Percentiles rank a stretch among this genome's conserved stretches.
These are phyloP conservation scores for Keithomyces neogunnii DNA, from an alignment of 2,329 filamentous ascomycete genomes.

Conservation along the genomic window DNA sequence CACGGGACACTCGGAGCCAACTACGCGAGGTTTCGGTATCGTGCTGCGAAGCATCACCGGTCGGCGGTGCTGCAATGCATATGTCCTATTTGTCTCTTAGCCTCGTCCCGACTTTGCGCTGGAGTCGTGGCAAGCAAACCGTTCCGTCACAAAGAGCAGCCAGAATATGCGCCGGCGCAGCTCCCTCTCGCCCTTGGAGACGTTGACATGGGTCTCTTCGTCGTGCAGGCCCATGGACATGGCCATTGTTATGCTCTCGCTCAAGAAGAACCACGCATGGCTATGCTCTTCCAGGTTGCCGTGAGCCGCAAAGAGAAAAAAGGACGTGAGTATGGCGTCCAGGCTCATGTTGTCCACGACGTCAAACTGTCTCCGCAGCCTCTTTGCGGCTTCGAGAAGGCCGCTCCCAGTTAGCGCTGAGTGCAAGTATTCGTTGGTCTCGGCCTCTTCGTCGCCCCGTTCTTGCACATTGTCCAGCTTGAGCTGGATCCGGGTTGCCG, in stretches of 20 bases:
- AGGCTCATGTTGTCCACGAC: constrained; percentile 19
- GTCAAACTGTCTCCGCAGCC: constrained; percentile 16
- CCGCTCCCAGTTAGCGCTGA: constrained; percentile 17
- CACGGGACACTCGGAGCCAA: constrained; percentile 21
- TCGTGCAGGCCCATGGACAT: constrained; percentile 18
- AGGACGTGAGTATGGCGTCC: constrained; percentile 20
- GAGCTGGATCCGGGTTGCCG: constrained; percentile 21
- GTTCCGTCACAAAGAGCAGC: constrained; percentile 25
- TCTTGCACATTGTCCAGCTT: constrained; percentile 14
- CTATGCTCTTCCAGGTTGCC: constrained; percentile 19
- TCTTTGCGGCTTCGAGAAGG: constrained; percentile 18
- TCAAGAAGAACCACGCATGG: constrained; percentile 23
- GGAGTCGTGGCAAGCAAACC: constrained; percentile 8
- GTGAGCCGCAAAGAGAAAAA: constrained; percentile 22
- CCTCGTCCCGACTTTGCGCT: neutral
- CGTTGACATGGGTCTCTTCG: constrained; percentile 16
- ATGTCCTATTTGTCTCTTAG: constrained; percentile 14
- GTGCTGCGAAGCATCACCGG: constrained; percentile 20
- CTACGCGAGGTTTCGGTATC: constrained; percentile 21
- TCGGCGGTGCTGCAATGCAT: constrained; percentile 20
- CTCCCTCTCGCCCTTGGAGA: constrained; percentile 16
- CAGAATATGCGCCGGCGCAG: constrained; percentile 22
- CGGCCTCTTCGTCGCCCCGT: constrained; percentile 10
- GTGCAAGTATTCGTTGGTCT: constrained; percentile 10
- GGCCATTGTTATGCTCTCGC: constrained; percentile 21